phyloP scores from a whole-genome alignment of 23 red algal species.

The Gracilaria vermiculophylla region DNA sequence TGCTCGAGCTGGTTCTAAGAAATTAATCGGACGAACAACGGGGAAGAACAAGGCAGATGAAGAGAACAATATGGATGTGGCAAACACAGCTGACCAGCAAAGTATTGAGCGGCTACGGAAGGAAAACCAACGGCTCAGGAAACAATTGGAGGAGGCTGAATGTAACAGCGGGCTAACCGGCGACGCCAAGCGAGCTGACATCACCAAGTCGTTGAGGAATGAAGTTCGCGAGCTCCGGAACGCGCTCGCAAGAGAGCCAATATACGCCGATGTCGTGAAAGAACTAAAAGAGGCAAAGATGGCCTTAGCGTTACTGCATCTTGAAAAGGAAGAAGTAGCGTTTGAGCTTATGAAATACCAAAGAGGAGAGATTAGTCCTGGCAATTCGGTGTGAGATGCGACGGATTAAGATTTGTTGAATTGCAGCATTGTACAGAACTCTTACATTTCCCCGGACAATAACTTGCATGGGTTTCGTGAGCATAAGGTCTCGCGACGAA shows the following conservation, averaged over 20 bases:
- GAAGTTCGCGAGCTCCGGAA: slow-evolving; percentile 61
- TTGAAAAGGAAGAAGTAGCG: slow-evolving; percentile 64
- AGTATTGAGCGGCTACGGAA: slow-evolving; percentile 53
- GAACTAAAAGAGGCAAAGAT: slow-evolving; percentile 86
- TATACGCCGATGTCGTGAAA: slow-evolving; percentile 59
- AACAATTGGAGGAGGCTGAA: slow-evolving; percentile 68
- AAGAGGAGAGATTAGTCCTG: slow-evolving; percentile 45
- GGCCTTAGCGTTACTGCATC: slow-evolving; percentile 64
- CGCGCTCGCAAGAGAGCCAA: slow-evolving; percentile 65
- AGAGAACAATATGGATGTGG: slow-evolving; percentile 21
- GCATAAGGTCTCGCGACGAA: too few relatives aligned
- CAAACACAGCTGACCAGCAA: slow-evolving; percentile 22
- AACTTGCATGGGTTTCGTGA: too few relatives aligned
- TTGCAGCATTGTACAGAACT: too few relatives aligned
- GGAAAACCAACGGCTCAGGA: slow-evolving; percentile 64
- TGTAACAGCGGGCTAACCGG: not conserved
- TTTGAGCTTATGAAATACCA: slow-evolving; percentile 75
- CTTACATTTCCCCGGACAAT: too few relatives aligned
- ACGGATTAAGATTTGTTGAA: too few relatives aligned
- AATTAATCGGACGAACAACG: slow-evolving; percentile 27
- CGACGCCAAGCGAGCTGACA: slow-evolving; percentile 46
- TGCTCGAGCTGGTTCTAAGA: slow-evolving; percentile 49
- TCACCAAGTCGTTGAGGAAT: slow-evolving; percentile 41
- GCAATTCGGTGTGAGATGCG: not conserved
- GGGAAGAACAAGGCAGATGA: slow-evolving; percentile 30